Percentiles rank a stretch among this genome's conserved stretches.
These are phyloP conservation scores for Arabis alpina DNA, from an alignment of 345 rosid genomes.

Conservation along the genomic window DNA sequence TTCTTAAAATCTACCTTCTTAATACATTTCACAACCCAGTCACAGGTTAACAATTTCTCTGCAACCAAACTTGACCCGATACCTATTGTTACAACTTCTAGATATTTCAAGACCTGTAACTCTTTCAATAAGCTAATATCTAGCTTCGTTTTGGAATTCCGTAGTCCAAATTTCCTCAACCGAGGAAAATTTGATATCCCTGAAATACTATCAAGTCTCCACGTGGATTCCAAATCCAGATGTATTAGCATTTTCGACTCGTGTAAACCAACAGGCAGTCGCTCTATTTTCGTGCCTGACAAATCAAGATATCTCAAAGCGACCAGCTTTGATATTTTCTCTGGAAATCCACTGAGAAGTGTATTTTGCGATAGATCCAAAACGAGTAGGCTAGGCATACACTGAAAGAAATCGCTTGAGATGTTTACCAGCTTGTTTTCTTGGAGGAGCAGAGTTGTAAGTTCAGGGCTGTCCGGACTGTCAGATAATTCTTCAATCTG, in stretches of 20 bases:
- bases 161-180: conserved; percentile 6
- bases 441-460: conserved; percentile 40
- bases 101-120: background rate
- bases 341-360: background rate
- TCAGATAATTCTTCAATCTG: conserved; percentile 15
- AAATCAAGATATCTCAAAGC: conserved; percentile 38
- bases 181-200: background rate
- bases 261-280: conserved; percentile 22
- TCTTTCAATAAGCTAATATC: conserved; percentile 3
- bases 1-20: background rate
- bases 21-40: background rate
- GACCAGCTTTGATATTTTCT: conserved; percentile 20
- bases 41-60: background rate
- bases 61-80: background rate
- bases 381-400: conserved; percentile 43
- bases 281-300: background rate
- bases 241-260: conserved; percentile 17
- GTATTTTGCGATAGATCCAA: conserved; percentile 38
- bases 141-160: background rate
- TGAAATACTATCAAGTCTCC: background rate
- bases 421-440: conserved; percentile 7
- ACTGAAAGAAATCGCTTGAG: conserved; percentile 29
- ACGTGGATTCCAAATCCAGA: background rate
- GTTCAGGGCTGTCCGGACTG: conserved; percentile 24
- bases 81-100: background rate